phyloP scores from a whole-genome alignment of 2,329 filamentous ascomycete species.

The Phyllosticta citriasiana region DNA sequence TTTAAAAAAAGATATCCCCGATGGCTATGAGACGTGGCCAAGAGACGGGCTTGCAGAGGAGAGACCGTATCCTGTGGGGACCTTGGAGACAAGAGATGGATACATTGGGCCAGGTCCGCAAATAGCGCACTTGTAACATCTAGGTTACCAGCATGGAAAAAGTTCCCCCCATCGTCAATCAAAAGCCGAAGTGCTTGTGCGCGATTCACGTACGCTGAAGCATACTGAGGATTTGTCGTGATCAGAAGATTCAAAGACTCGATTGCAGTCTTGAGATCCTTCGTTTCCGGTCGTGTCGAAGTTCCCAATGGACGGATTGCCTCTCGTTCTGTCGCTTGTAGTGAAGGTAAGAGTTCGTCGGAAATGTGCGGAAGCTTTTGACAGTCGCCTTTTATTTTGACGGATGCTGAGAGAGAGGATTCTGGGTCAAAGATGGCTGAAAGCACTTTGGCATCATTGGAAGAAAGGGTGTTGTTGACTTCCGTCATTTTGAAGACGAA shows the following conservation, averaged over 20 bases:
- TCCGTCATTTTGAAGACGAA: neutral
- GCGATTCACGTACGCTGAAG: constrained; percentile 64
- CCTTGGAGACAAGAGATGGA: constrained; percentile 6
- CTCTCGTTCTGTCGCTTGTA: constrained; percentile 30
- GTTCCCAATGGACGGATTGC: constrained; percentile 35
- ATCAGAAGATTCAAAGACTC: constrained; percentile 47
- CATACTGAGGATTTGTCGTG: constrained; percentile 51
- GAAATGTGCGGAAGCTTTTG: constrained; percentile 34
- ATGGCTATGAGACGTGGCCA: constrained; percentile 64
- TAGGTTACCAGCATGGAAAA: constrained; percentile 16
- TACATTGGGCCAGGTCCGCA: constrained; percentile 40
- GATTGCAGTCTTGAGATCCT: constrained; percentile 14
- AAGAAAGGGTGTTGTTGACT: constrained; percentile 35
- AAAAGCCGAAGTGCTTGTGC: constrained; percentile 56
- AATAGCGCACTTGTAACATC: constrained; percentile 34
- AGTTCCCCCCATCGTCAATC: constrained; percentile 44
- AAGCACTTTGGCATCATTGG: constrained; percentile 28
- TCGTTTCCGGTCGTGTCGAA: neutral
- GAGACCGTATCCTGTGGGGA: constrained; percentile 38
- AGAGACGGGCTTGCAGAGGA: constrained; percentile 52
- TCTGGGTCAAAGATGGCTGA: constrained; percentile 32
- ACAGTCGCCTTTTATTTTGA: constrained; percentile 30
- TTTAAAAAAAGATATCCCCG: constrained; percentile 41
- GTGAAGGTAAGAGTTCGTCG: constrained; percentile 22
- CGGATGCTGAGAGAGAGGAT: constrained; percentile 42